These are phyloP conservation scores for Agarophyton chilense DNA, from an alignment of 23 red algal genomes.

Conservation along the genomic window DNA sequence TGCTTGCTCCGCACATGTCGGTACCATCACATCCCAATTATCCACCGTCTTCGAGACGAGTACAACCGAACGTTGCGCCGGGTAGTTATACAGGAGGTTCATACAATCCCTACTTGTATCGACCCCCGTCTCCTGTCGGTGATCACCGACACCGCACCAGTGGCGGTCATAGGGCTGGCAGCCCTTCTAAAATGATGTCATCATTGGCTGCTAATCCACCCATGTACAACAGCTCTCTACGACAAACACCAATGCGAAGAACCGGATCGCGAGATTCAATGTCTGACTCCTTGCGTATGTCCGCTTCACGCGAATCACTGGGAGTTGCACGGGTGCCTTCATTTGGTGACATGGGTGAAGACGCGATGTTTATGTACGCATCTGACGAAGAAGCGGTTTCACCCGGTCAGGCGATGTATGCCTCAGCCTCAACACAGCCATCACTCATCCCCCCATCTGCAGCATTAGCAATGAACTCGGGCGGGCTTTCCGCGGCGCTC, in stretches of 20 bases:
- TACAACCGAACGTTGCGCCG: neutral
- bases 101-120: neutral
- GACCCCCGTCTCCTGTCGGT: neutral
- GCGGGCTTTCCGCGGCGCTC: slow-evolving; percentile 22
- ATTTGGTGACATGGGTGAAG: slow-evolving; percentile 6
- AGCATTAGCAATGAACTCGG: slow-evolving; percentile 10
- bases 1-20: slow-evolving; percentile 21
- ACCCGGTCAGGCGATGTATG: neutral
- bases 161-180: neutral
- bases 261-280: slow-evolving; percentile 26
- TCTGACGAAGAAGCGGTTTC: slow-evolving; percentile 34
- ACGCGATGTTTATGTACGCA: slow-evolving; percentile 30
- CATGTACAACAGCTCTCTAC: neutral
- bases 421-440: neutral
- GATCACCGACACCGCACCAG: neutral
- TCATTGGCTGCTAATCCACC: slow-evolving; percentile 22
- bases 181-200: slow-evolving; percentile 9
- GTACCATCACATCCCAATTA: slow-evolving; percentile 17
- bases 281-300: slow-evolving; percentile 34
- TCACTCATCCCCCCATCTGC: neutral
- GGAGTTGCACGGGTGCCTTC: neutral
- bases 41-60: slow-evolving; percentile 22
- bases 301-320: slow-evolving; percentile 35
- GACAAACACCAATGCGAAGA: slow-evolving; percentile 8
- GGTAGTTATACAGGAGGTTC: slow-evolving; percentile 15